phyloP scores from a whole-genome alignment of 2,329 filamentous ascomycete species.

The Lachnellula arida region DNA sequence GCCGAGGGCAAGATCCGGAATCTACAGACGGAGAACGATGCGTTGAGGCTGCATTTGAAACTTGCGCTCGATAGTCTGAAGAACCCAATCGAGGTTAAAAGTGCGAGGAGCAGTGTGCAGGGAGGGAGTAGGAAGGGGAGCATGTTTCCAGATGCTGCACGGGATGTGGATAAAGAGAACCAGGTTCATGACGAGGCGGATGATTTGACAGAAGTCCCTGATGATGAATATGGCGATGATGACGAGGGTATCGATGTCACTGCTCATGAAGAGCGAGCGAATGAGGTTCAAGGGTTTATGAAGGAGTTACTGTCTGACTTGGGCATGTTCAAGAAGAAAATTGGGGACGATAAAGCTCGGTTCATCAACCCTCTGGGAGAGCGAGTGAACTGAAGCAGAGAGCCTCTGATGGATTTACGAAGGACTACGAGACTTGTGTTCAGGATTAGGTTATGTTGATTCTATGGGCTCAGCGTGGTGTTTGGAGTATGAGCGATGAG shows the following conservation, averaged over 20 bases:
- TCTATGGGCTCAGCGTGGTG: conserved; percentile 18
- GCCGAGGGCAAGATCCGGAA: conserved; percentile 91
- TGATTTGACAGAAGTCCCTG: conserved; percentile 26
- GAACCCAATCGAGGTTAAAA: conserved; percentile 70
- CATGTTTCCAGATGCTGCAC: conserved; percentile 11
- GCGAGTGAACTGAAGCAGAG: conserved; percentile 32
- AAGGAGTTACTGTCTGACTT: conserved; percentile 78
- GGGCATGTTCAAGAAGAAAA: conserved; percentile 75
- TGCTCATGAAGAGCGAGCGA: conserved; percentile 48
- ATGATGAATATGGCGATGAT: conserved; percentile 45
- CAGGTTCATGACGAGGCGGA: not conserved
- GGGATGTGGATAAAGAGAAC: conserved; percentile 30
- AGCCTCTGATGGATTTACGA: not conserved
- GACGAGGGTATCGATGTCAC: conserved; percentile 53
- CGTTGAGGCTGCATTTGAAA: conserved; percentile 79
- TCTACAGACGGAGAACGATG: conserved; percentile 85
- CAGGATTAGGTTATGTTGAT: not conserved
- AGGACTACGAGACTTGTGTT: not conserved
- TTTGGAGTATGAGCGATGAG: conserved; percentile 15
- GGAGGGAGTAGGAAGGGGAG: conserved; percentile 14
- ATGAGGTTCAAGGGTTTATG: conserved; percentile 78
- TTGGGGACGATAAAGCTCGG: conserved; percentile 72
- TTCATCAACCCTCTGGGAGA: conserved; percentile 51
- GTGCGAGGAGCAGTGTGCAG: conserved; percentile 28
- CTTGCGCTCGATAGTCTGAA: conserved; percentile 81